Base-by-base conservation (phyloP, 352 stramenopile genomes). In the Paralagenidium karlingii region DNA sequence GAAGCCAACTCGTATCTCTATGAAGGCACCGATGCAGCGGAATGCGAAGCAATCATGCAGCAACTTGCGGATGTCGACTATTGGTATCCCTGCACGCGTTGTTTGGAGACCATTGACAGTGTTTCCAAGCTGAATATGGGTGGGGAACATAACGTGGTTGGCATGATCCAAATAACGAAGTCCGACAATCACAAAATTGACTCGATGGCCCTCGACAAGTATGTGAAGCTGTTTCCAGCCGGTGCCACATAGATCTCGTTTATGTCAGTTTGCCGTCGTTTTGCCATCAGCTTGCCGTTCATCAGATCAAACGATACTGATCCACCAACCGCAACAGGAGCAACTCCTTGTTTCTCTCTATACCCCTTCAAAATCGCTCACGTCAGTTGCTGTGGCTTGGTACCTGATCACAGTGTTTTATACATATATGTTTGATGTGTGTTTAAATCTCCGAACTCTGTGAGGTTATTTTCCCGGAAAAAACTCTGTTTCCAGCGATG, bases 121-220 rank as follows among this genome's bases (percentile, higher is more conserved):
- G 37, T 51, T 25, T 36, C 44, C 7, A 51, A 51, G 37, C 18
- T 51, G 37, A 51, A 28, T 15, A 46, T 34, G 37, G 36, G 29
- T 44, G 37, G 19, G 37, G 12, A 41, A 24, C 30, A 34, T 13
- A 11, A 19, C 33, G 34, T 26, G 13, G 36, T 45, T n/a, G 44
- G 28, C 2, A 36, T 51, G 44, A 46, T 61, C 20, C 38, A 34
- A 31, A 58, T 53, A 2, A 58, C 39, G 32, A 45, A 49, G 24
- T 46, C 39, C 11, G 37, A 34, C 43, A 13, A 47, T n/a, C 37
- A 43, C 41, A 55, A 40, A 27, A 41, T 55, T 20, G 47, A 61
- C 24, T 28, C 45, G 16, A 21, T 47, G 10, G 41, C 42, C 12
- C 27, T 51, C 26, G 33, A 45, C 34, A 45, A 45, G 21, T 51